Base-by-base conservation (phyloP, 2,329 filamentous ascomycete species). In the Penicillium verrucosum region DNA sequence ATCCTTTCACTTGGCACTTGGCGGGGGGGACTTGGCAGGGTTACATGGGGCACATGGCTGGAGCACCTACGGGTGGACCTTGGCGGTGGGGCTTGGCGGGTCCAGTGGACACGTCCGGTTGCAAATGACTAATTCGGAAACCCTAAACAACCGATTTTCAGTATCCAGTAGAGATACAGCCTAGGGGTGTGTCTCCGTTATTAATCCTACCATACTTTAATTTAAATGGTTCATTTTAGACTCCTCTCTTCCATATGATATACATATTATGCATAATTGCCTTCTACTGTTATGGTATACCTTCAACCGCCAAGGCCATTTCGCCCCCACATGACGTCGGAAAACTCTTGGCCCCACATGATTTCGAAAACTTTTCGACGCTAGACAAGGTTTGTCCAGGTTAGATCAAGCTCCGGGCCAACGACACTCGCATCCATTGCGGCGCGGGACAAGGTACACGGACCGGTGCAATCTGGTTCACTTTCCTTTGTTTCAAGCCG, bases 351-450 rank as follows among this genome's bases (percentile, higher is more conserved):
- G 16, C 34, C 34, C 34, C 34, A 37, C 34, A 37, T 37, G 34
- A 18, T 16, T 16, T 50, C 36, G 36, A 29, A 48, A 48, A 16
- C 32, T 48, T 27, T 34, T 51, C 16, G 18, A 27, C 27, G 40
- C 30, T 45, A 36, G 21, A 37, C 10, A 44, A 37, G 14, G 49
- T 36, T 51, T 34, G 14, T 27, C 32, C 14, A 9, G 21, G 3
- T 8, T 49, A 5, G n/a, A 16, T 10, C 18, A 16, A 27, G 16
- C 2, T 18, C 16, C 25, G n/a, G 9, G 21, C 47, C 47, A 49
- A 49, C 18, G 12, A 40, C 16, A 78, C 12, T n/a, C 3, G 27
- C 29, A 30, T 4, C 11, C n/a, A 7, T 18, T 40, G 18, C n/a
- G 23, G 23, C 11, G 25, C 29, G 48, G 38, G 21, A 51, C 14